Evolutionary conservation across 805 yeast genomes (phyloP).

Genomic region (Saccharomycopsis sp.): DNA sequence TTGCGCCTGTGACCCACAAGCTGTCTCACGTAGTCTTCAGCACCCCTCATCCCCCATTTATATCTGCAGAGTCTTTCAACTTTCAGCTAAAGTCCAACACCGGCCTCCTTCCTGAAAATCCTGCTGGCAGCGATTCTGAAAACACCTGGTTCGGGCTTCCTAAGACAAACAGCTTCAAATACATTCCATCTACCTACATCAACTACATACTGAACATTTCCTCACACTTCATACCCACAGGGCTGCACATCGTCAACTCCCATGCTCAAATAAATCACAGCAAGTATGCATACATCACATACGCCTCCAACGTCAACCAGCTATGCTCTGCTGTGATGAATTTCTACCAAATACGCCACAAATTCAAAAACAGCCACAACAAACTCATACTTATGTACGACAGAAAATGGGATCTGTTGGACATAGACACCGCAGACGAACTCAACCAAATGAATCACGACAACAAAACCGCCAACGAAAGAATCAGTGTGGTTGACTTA

Average conservation of each 20-base stretch:
- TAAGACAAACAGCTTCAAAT: background rate
- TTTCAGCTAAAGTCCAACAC: background rate
- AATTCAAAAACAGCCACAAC: background rate
- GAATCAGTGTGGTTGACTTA: constrained; percentile 5
- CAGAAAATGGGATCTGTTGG: constrained; percentile 1
- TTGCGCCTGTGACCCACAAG: background rate
- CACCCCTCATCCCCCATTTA: background rate
- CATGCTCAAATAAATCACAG: background rate
- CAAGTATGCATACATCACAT: constrained; percentile 4
- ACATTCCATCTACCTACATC: background rate
- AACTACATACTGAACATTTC: background rate
- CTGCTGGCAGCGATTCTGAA: background rate
- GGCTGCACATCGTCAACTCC: no score
- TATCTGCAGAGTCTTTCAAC: background rate
- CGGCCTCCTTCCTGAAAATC: background rate
- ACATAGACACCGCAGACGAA: constrained; percentile 2
- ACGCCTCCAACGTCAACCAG: constrained; percentile 2
- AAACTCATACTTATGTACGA: background rate
- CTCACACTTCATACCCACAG: background rate
- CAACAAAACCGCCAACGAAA: background rate
- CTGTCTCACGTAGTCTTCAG: background rate
- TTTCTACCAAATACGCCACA: background rate
- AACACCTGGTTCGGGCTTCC: background rate
- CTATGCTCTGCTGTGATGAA: constrained; percentile 7
- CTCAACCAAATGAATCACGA: constrained; percentile 1